These are phyloP conservation scores for Martensiomyces pterosporus DNA, from an alignment of 192 early-diverging fungal genomes.

Conservation along the genomic window DNA sequence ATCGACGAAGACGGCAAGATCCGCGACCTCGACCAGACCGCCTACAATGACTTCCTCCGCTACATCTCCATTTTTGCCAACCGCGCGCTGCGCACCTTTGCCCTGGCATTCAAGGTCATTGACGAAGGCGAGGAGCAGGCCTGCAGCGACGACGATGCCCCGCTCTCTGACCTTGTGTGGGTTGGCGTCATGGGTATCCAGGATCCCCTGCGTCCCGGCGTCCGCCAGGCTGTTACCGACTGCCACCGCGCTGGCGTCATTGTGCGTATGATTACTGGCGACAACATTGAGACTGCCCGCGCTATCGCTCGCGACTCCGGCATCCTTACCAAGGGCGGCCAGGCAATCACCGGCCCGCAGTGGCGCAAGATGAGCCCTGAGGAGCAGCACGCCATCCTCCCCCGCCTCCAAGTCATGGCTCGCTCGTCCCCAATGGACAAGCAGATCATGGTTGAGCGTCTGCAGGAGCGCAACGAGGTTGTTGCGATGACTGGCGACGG, in stretches of 20 bases:
- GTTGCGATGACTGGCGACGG: constrained; percentile 84
- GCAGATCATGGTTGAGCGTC: constrained; percentile 74
- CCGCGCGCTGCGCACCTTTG: constrained; percentile 72
- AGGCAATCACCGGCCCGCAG: constrained; percentile 76
- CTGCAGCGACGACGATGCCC: constrained; percentile 55
- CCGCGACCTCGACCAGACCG: constrained; percentile 43
- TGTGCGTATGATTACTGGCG: constrained; percentile 86
- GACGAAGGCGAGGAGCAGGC: constrained; percentile 30
- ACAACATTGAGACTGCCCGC: constrained; percentile 83
- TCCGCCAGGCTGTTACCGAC: constrained; percentile 67
- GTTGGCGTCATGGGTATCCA: constrained; percentile 81
- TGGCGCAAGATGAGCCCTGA: constrained; percentile 67
- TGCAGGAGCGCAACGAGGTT: constrained; percentile 66
- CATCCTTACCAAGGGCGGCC: constrained; percentile 70
- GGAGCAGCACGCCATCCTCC: constrained; percentile 61
- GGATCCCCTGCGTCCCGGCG: constrained; percentile 81
- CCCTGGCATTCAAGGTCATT: constrained; percentile 63
- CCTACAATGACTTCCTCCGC: constrained; percentile 42
- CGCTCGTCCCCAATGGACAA: constrained; percentile 87
- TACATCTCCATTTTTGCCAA: constrained; percentile 60
- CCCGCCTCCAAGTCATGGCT: constrained; percentile 79
- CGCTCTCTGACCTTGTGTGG: constrained; percentile 53
- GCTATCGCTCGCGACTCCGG: constrained; percentile 87
- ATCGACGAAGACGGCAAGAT: constrained; percentile 53
- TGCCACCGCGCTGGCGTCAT: constrained; percentile 82